Conservation (phyloP, 805 yeast genomes). For the Metschnikowia borealis region DNA sequence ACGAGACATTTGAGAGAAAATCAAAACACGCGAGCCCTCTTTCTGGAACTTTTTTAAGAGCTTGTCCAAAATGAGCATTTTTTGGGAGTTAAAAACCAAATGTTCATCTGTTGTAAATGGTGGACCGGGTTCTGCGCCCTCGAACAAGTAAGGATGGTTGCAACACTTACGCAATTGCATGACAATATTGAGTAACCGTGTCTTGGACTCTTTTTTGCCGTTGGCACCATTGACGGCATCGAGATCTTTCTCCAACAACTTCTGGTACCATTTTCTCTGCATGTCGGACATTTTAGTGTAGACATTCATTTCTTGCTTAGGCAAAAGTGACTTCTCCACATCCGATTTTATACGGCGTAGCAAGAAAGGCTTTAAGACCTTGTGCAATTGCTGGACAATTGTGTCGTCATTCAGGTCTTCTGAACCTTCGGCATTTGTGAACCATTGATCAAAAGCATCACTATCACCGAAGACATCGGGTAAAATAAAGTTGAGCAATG, state of each 20-base stretch:
- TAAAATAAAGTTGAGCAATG: slow-evolving; percentile 65
- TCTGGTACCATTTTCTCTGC: slow-evolving; percentile 77
- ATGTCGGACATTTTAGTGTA: slow-evolving; percentile 74
- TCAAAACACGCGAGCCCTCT: slow-evolving; percentile 74
- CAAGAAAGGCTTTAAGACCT: slow-evolving; percentile 70
- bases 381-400: slow-evolving; percentile 66
- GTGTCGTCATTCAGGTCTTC: slow-evolving; percentile 39
- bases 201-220: slow-evolving; percentile 71
- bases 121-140: slow-evolving; percentile 89
- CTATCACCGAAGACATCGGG: slow-evolving; percentile 78
- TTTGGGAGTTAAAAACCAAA: slow-evolving; percentile 66
- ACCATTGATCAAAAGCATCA: slow-evolving; percentile 75
- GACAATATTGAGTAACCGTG: slow-evolving; percentile 71
- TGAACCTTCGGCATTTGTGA: slow-evolving; percentile 40
- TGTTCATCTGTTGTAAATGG: slow-evolving; percentile 85
- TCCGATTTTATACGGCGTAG: slow-evolving; percentile 74
- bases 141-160: slow-evolving; percentile 79
- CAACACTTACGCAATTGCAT: slow-evolving; percentile 85
- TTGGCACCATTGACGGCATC: slow-evolving; percentile 84
- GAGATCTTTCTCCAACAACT: slow-evolving; percentile 70
- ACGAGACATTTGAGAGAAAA: slow-evolving; percentile 82
- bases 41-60: slow-evolving; percentile 55
- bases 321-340: slow-evolving; percentile 74
- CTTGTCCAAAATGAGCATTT: slow-evolving; percentile 67
- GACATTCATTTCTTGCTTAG: slow-evolving; percentile 69